A percentile compares a stretch with the other conserved stretches of the same genome.
phyloP scores from a whole-genome alignment of 2,329 filamentous ascomycete genomes.

The Hypoxylon sp. region DNA sequence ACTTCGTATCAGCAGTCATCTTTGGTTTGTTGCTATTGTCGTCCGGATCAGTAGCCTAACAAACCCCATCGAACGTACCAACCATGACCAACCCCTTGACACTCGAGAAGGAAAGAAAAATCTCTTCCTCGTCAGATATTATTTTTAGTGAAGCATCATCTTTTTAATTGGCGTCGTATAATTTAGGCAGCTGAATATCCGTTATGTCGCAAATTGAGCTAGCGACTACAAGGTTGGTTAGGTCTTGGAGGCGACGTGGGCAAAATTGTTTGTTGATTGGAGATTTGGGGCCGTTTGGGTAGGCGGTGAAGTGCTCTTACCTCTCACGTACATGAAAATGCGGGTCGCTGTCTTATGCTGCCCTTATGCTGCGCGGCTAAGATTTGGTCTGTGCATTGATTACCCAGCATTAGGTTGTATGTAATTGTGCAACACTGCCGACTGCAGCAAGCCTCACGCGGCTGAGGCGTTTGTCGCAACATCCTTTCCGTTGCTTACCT shows the following conservation, averaged over 20 bases:
- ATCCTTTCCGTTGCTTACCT: slow-evolving; percentile 21
- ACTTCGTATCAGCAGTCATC: slow-evolving; percentile 59
- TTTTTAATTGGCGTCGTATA: slow-evolving; percentile 9
- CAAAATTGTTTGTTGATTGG: slow-evolving; percentile 31
- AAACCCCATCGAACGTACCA: slow-evolving; percentile 22
- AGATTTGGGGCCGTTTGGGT: slow-evolving; percentile 33
- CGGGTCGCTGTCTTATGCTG: neutral
- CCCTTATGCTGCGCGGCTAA: slow-evolving; percentile 32
- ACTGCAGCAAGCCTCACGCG: slow-evolving; percentile 36
- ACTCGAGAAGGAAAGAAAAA: neutral
- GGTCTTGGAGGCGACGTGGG: slow-evolving; percentile 17
- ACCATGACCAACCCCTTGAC: slow-evolving; percentile 8
- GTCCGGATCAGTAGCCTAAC: slow-evolving; percentile 20
- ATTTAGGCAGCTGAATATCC: slow-evolving; percentile 41
- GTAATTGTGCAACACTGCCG: slow-evolving; percentile 32
- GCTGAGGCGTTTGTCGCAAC: slow-evolving; percentile 44
- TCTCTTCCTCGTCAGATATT: slow-evolving; percentile 28
- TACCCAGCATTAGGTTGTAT: slow-evolving; percentile 6
- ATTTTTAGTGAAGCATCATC: slow-evolving; percentile 40
- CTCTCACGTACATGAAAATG: slow-evolving; percentile 18
- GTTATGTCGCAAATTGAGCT: slow-evolving; percentile 26
- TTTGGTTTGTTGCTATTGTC: slow-evolving; percentile 31
- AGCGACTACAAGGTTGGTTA: slow-evolving; percentile 28
- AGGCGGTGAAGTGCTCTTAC: slow-evolving; percentile 40
- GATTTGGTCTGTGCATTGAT: slow-evolving; percentile 17